Evolutionary conservation across 441 rosid species (phyloP).

Genomic region (Erysimum cheiri): DNA sequence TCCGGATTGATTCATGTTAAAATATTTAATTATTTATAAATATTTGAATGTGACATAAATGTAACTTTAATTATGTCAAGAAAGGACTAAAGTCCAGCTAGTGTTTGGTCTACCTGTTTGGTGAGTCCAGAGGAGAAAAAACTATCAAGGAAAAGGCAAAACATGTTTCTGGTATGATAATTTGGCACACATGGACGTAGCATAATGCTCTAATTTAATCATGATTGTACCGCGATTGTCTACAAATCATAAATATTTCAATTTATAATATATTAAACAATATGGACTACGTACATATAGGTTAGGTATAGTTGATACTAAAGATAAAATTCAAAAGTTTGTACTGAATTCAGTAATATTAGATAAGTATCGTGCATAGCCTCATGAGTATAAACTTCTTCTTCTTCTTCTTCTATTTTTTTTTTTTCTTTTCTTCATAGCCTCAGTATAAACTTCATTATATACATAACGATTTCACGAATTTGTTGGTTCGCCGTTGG

Average conservation of each 20-base stretch:
- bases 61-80: conserved; percentile 4
- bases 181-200: conserved; percentile 3
- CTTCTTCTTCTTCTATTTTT: too few species aligned
- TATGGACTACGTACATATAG: not conserved
- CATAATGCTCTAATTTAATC: conserved; percentile 2
- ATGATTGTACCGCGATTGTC: not conserved
- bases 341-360: not conserved
- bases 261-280: not conserved
- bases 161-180: conserved; percentile 34
- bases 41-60: conserved; percentile 15
- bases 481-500: too few species aligned
- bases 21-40: not conserved
- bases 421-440: too few species aligned
- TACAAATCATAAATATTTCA: not conserved
- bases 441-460: too few species aligned
- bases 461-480: too few species aligned
- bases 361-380: not conserved
- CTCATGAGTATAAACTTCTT: too few species aligned
- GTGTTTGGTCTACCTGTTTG: conserved; percentile 30
- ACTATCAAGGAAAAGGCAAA: conserved; percentile 31
- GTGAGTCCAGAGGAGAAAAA: conserved; percentile 10
- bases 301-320: not conserved
- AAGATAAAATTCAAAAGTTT: not conserved
- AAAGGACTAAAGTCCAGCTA: conserved; percentile 11
- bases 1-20: not conserved